A percentile compares a stretch with the other conserved stretches of the same genome.
Conservation (phyloP, 257 asterid species). For the Leptodermis oblonga region DNA sequence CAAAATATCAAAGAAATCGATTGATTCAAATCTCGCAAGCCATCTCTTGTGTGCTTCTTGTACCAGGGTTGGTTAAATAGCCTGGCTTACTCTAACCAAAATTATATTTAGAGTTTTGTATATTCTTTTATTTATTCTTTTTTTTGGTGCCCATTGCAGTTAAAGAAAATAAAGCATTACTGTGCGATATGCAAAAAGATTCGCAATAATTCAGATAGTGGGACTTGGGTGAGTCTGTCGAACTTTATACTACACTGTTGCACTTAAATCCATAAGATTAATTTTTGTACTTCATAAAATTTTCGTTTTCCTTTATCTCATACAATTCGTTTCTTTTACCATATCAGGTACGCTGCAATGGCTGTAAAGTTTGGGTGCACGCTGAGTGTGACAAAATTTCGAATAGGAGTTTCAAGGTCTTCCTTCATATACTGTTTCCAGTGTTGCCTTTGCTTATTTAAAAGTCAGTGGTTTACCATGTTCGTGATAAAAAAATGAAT, state of each 20-base stretch:
- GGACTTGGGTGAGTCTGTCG: slow-evolving; percentile 78
- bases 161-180: slow-evolving; percentile 76
- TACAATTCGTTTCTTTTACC: neutral
- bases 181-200: slow-evolving; percentile 97
- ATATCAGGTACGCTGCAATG: slow-evolving; percentile 79
- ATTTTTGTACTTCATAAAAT: neutral
- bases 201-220: slow-evolving; percentile 67
- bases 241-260: slow-evolving; percentile 8
- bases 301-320: slow-evolving; percentile 10
- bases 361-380: slow-evolving; percentile 97
- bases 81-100: slow-evolving; percentile 11
- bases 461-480: neutral
- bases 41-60: slow-evolving; percentile 81
- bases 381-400: slow-evolving; percentile 90
- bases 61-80: slow-evolving; percentile 69
- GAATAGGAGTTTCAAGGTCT: slow-evolving; percentile 54
- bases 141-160: slow-evolving; percentile 45
- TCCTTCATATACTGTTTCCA: slow-evolving; percentile 15
- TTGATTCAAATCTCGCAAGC: slow-evolving; percentile 45
- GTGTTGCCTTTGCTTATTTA: slow-evolving; percentile 11
- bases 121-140: slow-evolving; percentile 19
- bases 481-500: neutral
- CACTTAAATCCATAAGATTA: neutral
- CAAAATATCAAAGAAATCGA: slow-evolving; percentile 44
- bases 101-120: slow-evolving; percentile 11